Conservation (phyloP, 768 basidiomycete species). For the Termitomyces eurrhizus region DNA sequence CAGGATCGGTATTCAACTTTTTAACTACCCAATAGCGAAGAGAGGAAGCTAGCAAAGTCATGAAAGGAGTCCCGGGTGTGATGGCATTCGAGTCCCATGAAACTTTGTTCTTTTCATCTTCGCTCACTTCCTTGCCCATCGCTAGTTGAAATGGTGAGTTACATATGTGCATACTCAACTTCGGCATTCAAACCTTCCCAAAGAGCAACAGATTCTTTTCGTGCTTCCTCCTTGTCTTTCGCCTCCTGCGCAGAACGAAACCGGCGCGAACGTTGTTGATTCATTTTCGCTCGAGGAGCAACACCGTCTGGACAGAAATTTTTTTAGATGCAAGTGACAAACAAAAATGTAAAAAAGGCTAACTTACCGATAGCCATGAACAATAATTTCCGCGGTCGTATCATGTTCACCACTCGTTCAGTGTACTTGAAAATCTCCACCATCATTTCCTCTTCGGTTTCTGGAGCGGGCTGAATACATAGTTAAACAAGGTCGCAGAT, state of each 20-base stretch:
- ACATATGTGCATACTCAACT: neutral
- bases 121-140: slow-evolving; percentile 86
- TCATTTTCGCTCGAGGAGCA: slow-evolving; percentile 99
- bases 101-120: slow-evolving; percentile 80
- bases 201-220: slow-evolving; percentile 73
- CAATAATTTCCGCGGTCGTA: slow-evolving; percentile 88
- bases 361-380: slow-evolving; percentile 96
- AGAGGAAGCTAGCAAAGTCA: slow-evolving; percentile 85
- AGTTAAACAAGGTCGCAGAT: slow-evolving; percentile 1
- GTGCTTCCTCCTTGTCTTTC: slow-evolving; percentile 86
- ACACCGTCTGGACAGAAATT: slow-evolving; percentile 69
- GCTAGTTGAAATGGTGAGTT: slow-evolving; percentile 38
- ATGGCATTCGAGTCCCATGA: slow-evolving; percentile 99
- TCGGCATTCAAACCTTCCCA: slow-evolving; percentile 66
- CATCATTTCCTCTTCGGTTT: slow-evolving; percentile 99
- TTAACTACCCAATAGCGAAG: slow-evolving; percentile 95
- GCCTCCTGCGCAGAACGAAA: slow-evolving; percentile 96
- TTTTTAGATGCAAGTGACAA: neutral
- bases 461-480: slow-evolving; percentile 74
- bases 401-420: slow-evolving; percentile 95
- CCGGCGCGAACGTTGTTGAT: slow-evolving; percentile 95
- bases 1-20: slow-evolving; percentile 93
- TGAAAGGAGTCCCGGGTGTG: slow-evolving; percentile 98
- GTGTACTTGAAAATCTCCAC: slow-evolving; percentile 95
- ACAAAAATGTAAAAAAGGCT: neutral